Base-by-base conservation (phyloP, 2,329 filamentous ascomycete species). In the Clonostachys sp. region DNA sequence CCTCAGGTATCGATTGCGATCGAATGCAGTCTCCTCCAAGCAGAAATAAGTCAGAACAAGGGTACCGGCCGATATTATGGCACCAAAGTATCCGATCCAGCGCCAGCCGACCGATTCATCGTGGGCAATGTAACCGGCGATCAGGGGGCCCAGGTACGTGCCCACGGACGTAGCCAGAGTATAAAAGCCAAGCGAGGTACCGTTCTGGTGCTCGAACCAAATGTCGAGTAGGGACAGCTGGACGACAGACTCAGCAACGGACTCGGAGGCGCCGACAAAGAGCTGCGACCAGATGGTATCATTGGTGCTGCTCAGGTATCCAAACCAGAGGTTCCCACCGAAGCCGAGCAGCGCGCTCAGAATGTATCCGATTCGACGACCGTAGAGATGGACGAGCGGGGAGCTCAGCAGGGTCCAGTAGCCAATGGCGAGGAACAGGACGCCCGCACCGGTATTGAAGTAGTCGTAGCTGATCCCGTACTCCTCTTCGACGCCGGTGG, bases 241-340 rank as follows among this genome's bases (percentile, higher is more conserved):
- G 7, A 77, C 77, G 33, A 75, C 70, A 1, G 78, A 77, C 58
- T 81, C 78, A 3, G 75, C 77, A 40, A 75, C 75, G 9, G 75
- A 70, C 58, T 81, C 77, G 5, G 77, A 80, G 4, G 76, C 76
- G 14, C 78, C 78, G 3, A 81, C 74, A 47, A 81, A 80, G 3
- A 81, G 65, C 56, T 81, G 78, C 42, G 74, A 75, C 69, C 74
- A 78, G 47, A 80, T 71, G 3, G 74, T 71, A 48, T 78, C 74
- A 14, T 62, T 57, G 2, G 63, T 66, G 18, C 56, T 68, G 44
- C 67, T 54, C 12, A 74, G 64, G 20, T 62, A 62, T 9, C 75
- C 75, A 44, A 80, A 75, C 77, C 77, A 80, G 46, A 79, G 70
- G 30, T 73, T 71, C 3, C 77, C 78, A 17, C 73, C 64, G 7